Percentiles rank a stretch among this genome's conserved stretches.
phyloP scores from a whole-genome alignment of 1,139 yeast genomes.

The Suhomyces atakaporum region DNA sequence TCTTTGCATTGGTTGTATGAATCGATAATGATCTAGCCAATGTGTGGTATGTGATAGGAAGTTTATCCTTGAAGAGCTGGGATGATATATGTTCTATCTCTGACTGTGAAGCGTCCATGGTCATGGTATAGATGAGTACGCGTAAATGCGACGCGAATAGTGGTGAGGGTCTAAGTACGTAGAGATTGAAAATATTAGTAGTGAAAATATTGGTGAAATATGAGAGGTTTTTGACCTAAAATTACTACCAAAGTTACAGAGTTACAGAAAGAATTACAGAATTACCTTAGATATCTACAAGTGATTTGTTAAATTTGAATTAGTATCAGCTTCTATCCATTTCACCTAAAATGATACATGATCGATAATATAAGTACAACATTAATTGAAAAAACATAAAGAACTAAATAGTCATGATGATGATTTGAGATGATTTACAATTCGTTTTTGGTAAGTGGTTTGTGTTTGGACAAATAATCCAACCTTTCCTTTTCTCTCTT shows the following conservation, averaged over 20 bases:
- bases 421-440: constrained; percentile 2
- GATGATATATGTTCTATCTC: constrained; percentile 35
- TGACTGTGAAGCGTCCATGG: constrained; percentile 33
- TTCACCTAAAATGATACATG: too few relatives aligned
- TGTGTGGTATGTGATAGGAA: constrained; percentile 34
- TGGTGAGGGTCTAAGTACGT: too few relatives aligned
- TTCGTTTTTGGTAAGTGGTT: constrained; percentile 2
- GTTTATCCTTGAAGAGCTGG: constrained; percentile 26
- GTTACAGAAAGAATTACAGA: too few relatives aligned
- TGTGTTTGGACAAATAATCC: constrained; percentile 24
- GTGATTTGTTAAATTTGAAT: too few relatives aligned
- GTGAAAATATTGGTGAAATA: not conserved
- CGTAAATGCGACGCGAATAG: not conserved
- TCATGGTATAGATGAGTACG: constrained; percentile 23
- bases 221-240: too few relatives aligned
- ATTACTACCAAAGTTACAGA: too few relatives aligned
- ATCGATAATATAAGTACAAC: too few relatives aligned
- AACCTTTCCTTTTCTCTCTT: constrained; percentile 33
- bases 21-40: constrained; percentile 30
- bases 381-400: not conserved
- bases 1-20: constrained; percentile 34
- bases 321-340: too few relatives aligned
- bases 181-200: too few relatives aligned
- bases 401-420: constrained; percentile 1
- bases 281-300: too few relatives aligned